Percentiles rank a stretch among this genome's conserved stretches.
Evolutionary conservation across 2,329 filamentous ascomycete species (phyloP).

Genomic region (Penicillium sp.): DNA sequence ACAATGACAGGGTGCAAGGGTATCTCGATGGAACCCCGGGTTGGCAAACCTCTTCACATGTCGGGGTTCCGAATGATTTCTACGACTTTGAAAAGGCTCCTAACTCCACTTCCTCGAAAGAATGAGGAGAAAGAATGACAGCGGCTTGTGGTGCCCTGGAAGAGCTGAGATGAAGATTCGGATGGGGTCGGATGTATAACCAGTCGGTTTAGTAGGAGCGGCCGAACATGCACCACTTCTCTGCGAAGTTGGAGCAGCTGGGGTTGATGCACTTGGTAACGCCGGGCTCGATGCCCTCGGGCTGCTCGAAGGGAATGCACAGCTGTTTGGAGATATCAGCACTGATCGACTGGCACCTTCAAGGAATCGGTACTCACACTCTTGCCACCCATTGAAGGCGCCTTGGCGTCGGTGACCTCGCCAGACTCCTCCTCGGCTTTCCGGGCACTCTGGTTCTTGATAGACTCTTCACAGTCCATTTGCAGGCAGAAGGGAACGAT

Average conservation of each 20-base stretch:
- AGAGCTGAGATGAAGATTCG: not conserved
- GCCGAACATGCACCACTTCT: conserved; percentile 93
- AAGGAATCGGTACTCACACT: not conserved
- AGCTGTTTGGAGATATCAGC: conserved; percentile 47
- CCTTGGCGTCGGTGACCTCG: conserved; percentile 71
- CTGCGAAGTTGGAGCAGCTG: conserved; percentile 72
- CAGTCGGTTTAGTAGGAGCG: conserved; percentile 44
- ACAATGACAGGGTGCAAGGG: conserved; percentile 2
- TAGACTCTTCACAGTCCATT: conserved; percentile 84
- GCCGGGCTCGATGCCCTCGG: conserved; percentile 72
- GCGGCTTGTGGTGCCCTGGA: not conserved
- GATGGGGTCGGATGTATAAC: not conserved
- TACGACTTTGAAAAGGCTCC: not conserved
- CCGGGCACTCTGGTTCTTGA: conserved; percentile 88
- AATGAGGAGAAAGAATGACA: not conserved
- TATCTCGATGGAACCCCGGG: not conserved
- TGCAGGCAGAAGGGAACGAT: conserved; percentile 83
- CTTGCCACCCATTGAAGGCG: conserved; percentile 75
- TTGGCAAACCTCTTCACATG: not conserved
- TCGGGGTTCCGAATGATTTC: not conserved
- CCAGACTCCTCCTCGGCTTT: conserved; percentile 63
- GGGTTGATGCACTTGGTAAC: conserved; percentile 93
- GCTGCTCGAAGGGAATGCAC: conserved; percentile 84
- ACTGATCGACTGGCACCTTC: not conserved
- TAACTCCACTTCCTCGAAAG: not conserved